Evolutionary conservation across 768 basidiomycete species (phyloP).

Genomic region (Tulasnella sp.): DNA sequence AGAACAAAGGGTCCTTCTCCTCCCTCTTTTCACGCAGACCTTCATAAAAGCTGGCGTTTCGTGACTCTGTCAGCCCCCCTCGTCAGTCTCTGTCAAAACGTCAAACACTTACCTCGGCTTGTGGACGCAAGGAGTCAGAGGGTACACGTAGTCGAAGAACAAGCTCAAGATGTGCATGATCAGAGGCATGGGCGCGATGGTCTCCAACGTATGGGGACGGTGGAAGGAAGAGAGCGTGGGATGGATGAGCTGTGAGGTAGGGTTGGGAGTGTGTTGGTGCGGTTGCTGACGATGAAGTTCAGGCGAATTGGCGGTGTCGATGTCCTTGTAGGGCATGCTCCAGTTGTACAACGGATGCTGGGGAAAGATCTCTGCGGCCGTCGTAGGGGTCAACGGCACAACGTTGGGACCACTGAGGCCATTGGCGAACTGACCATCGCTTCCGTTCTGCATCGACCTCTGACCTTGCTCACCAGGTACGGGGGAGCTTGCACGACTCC

Average conservation of each 20-base stretch:
- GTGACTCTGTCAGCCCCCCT: not conserved
- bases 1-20: constrained; percentile 83
- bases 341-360: constrained; percentile 58
- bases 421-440: not conserved
- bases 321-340: constrained; percentile 48
- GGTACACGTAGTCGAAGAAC: constrained; percentile 91
- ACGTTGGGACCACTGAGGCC: not conserved
- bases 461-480: constrained; percentile 4
- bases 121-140: constrained; percentile 82
- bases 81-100: not conserved
- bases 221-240: constrained; percentile 62
- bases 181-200: constrained; percentile 70
- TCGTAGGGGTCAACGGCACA: constrained; percentile 7
- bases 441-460: not conserved
- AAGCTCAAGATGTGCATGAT: constrained; percentile 73
- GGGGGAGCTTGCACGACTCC: constrained; percentile 3
- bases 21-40: constrained; percentile 70
- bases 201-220: constrained; percentile 65
- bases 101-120: constrained; percentile 67
- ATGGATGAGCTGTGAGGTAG: constrained; percentile 20
- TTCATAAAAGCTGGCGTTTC: constrained; percentile 26
- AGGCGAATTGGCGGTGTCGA: constrained; percentile 31
- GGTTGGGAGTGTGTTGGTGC: constrained; percentile 25
- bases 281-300: not conserved
- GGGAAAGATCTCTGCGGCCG: constrained; percentile 29